Base-by-base conservation (phyloP, 108 stramenopile genomes). In the Nannochloropsis salina region DNA sequence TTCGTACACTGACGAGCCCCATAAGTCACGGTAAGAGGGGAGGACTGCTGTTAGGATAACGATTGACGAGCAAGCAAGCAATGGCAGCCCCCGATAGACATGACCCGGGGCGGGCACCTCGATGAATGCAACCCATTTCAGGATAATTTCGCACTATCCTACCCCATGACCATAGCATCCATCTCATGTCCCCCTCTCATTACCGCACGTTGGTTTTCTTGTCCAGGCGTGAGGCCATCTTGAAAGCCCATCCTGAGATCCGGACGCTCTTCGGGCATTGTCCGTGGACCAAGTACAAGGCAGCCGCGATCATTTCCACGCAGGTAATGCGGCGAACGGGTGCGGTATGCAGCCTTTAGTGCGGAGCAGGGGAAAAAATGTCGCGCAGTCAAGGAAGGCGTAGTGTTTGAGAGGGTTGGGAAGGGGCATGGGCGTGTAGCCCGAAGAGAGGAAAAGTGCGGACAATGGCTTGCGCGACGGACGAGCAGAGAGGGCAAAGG, bases 191-290 rank as follows among this genome's bases (percentile, higher is more conserved):
- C 18, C n/a, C 61, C 15, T 2, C 61, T 8, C 61, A n/a, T n/a
- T 3, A 2, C 15, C 61, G 4, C 61, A 3, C 61, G 4, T 6
- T 74, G 15, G 3, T 4, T 74, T 74, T 74, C 61, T 74, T 74
- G 15, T 6, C 74, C 40, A 88, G 96, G 41, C 91, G 95, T 42
- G 92, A 94, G 82, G 93, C 88, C 20, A 97, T 97, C 81, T 84
- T 95, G 41, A 85, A 83, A 44, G 92, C 93, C 84, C 87, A 96
- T 87, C 95, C 95, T 2, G 92, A 95, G 83, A 92, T 97, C 80
- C 92, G 93, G 74, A 91, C 94, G 61, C 87, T 94, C 84, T 95
- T 94, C 88, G 95, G 96, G 41, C 92, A 91, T 15, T 95, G 95
- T 79, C 87, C 92, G 18, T 82, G 85, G 8, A 92, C 94, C 82